A percentile compares a stretch with the other conserved stretches of the same genome.
These are phyloP conservation scores for Tardiomyces depauwii DNA, from an alignment of 1,139 yeast species.

Conservation along the genomic window DNA sequence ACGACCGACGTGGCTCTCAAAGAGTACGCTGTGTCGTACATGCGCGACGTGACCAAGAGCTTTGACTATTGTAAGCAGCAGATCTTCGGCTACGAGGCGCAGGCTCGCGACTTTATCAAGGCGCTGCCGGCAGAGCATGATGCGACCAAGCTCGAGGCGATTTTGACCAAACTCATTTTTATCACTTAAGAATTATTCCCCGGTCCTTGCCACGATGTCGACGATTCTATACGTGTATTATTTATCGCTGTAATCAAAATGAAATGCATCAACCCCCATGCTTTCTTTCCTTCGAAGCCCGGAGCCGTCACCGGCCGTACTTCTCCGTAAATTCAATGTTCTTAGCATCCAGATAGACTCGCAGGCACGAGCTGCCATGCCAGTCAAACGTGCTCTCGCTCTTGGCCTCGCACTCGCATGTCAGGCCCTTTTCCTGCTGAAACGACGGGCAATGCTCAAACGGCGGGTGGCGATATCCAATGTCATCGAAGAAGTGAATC, in stretches of 20 bases:
- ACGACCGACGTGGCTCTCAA: constrained; percentile 33
- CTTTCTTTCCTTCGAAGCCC: too few relatives aligned
- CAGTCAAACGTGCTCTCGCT: neutral
- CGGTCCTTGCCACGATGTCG: too few relatives aligned
- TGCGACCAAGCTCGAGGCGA: constrained; percentile 7
- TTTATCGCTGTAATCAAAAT: too few relatives aligned
- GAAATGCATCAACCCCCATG: too few relatives aligned
- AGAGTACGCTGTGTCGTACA: constrained; percentile 35
- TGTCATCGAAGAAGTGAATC: constrained; percentile 83
- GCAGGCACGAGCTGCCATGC: neutral
- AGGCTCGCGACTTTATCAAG: constrained; percentile 11
- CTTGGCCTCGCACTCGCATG: neutral
- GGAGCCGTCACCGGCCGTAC: constrained; percentile 1
- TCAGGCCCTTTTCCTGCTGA: too few relatives aligned
- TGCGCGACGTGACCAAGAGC: constrained; percentile 33
- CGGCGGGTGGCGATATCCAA: constrained; percentile 69
- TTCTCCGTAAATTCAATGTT: constrained; percentile 4
- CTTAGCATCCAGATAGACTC: constrained; percentile 9
- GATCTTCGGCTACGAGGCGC: constrained; percentile 10
- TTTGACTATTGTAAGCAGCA: constrained; percentile 28
- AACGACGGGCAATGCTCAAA: constrained; percentile 52
- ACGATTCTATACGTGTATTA: too few relatives aligned
- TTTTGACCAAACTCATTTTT: constrained; percentile 9
- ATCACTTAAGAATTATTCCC: neutral
- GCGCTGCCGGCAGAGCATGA: constrained; percentile 7